These are phyloP conservation scores for Arabidopsis lyrata DNA, from an alignment of 441 rosid species.

Conservation along the genomic window DNA sequence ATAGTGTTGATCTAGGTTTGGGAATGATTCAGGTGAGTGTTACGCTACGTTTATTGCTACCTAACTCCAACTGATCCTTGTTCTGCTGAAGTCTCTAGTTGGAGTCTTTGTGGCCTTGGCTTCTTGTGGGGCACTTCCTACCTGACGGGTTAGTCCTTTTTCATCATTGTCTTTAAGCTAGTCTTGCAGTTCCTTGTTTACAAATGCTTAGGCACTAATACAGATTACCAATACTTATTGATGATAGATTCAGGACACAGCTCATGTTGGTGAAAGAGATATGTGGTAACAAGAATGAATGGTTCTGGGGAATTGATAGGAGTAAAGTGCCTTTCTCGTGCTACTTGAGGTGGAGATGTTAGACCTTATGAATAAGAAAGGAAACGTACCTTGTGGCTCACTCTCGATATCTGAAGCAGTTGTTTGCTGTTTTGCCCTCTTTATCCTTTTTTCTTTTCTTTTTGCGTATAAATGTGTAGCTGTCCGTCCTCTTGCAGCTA, in stretches of 20 bases:
- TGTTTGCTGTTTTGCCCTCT: conserved; percentile 38
- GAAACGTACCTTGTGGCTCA: conserved; percentile 41
- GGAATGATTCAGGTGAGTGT: conserved; percentile 68
- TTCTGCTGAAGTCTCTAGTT: conserved; percentile 72
- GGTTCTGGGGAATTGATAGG: conserved; percentile 40
- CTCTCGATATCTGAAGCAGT: conserved; percentile 45
- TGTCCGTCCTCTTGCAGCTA: conserved; percentile 36
- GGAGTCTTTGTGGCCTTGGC: conserved; percentile 75
- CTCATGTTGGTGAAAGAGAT: conserved; percentile 49
- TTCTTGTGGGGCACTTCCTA: conserved; percentile 69
- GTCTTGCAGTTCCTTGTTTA: conserved; percentile 11
- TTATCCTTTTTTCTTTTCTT: neutral
- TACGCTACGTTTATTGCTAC: conserved; percentile 63
- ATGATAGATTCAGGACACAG: conserved; percentile 41
- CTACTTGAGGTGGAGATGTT: conserved; percentile 45
- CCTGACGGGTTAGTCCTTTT: conserved; percentile 64
- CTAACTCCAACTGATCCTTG: conserved; percentile 68
- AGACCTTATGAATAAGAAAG: conserved; percentile 45
- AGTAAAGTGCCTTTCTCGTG: conserved; percentile 45
- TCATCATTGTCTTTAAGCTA: conserved; percentile 2
- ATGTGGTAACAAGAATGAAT: conserved; percentile 45
- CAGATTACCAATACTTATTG: conserved; percentile 23
- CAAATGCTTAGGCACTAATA: conserved; percentile 21
- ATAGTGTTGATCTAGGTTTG: conserved; percentile 48
- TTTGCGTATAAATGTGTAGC: conserved; percentile 13